phyloP scores from a whole-genome alignment of 2,329 filamentous ascomycete species.

The Fusarium citri region DNA sequence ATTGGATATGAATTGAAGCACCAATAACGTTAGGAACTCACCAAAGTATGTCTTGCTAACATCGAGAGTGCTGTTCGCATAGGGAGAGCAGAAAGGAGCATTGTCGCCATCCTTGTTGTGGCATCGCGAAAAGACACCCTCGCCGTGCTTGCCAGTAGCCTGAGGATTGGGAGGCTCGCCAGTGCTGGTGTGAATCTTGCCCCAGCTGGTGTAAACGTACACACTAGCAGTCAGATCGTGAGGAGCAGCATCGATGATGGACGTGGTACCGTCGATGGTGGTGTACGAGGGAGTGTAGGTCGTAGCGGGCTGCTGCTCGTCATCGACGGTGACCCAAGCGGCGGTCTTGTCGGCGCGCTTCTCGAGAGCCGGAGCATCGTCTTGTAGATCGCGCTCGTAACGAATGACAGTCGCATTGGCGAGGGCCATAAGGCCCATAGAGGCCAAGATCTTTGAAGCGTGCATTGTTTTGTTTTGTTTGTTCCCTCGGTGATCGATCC shows the following conservation, averaged over 20 bases:
- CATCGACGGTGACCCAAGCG: conserved; percentile 65
- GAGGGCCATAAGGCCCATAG: conserved; percentile 48
- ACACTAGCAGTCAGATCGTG: conserved; percentile 61
- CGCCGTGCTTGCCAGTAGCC: conserved; percentile 54
- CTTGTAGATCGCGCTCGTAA: conserved; percentile 29
- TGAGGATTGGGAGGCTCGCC: conserved; percentile 60
- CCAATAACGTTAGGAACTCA: conserved; percentile 45
- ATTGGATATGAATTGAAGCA: background rate
- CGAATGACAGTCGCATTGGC: conserved; percentile 41
- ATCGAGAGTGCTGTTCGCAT: conserved; percentile 56
- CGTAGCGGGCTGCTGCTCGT: conserved; percentile 56
- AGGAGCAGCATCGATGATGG: conserved; percentile 54
- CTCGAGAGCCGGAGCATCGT: conserved; percentile 29
- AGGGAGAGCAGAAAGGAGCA: conserved; percentile 65
- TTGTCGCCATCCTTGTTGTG: conserved; percentile 59
- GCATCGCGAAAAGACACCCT: conserved; percentile 64
- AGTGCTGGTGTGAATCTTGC: conserved; percentile 55
- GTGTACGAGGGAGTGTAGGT: conserved; percentile 63
- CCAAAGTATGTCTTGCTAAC: conserved; percentile 64
- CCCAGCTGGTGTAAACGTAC: conserved; percentile 53
- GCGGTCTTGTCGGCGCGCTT: conserved; percentile 53
- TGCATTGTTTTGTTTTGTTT: conserved; percentile 46
- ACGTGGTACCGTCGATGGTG: conserved; percentile 59
- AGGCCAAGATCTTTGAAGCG: conserved; percentile 47
- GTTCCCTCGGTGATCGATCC: conserved; percentile 7